Evolutionary conservation across 768 basidiomycete species (phyloP), one percentile per base, ranked within the genome.

Genomic region (Daedaleopsis sinensis): DNA sequence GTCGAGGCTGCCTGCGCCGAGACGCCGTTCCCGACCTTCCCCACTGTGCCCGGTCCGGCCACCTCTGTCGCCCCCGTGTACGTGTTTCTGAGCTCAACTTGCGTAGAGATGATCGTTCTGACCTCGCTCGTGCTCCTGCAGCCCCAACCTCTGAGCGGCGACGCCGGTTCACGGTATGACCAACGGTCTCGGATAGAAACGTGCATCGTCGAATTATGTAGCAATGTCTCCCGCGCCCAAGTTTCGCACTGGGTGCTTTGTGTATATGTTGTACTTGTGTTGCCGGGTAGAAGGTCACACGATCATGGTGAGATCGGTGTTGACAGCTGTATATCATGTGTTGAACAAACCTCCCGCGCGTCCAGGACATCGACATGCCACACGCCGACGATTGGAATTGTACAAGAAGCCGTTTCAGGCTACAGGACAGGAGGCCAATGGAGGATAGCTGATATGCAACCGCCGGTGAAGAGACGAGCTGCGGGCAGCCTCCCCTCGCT

Each of bases 61-160:
- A 72, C 68, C 38, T 65, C 71, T 23, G 67, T 74, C 19, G 58
- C 70, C 23, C 68, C 73, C 23, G 71, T 73, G 68, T 73, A 70
- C 67, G 72, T 60, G 6, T 18, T 8, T 12, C 3, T 55, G 42
- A 15, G n/a, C 21, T 23, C 11, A 4, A 7, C 46, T 10, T 47
- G 2, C 2, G 9, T n/a, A 10, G n/a, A 11, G 46, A 19, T 23
- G 18, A 47, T 10, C 5, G 63, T 11, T 63, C 76, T 13, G 71
- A 71, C 48, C 69, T 12, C 13, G 19, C n/a, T 16, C 21, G 46
- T 12, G 19, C n/a, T 16, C 21, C n/a, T 47, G 1, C 46, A 47
- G 46, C 46, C 46, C 46, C 46, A 47, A 47, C 46, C 18, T 47
- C 19, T 47, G 46, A 47, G 46, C n/a, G 46, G 46, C 46, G 46